phyloP scores from a whole-genome alignment of 2,329 filamentous ascomycete genomes.

The Fusarium tanahbumbuense region DNA sequence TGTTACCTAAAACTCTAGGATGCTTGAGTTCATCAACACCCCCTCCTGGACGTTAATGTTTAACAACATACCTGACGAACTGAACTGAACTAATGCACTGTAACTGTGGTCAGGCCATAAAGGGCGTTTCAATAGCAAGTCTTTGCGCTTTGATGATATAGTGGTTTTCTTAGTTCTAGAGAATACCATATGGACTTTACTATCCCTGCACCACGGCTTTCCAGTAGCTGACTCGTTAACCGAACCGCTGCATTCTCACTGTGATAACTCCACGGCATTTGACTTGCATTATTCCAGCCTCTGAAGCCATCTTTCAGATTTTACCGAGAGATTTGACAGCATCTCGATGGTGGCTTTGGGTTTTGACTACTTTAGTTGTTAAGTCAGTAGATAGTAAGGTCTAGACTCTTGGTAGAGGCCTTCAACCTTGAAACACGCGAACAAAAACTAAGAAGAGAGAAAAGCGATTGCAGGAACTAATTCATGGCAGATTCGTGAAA shows the following conservation, averaged over 20 bases:
- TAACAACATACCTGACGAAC: not conserved
- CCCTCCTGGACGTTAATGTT: not conserved
- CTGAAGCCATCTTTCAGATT: not conserved
- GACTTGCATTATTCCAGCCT: not conserved
- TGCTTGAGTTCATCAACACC: not conserved
- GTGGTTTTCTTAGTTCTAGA: not conserved
- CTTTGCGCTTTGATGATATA: constrained; percentile 6
- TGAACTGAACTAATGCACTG: constrained; percentile 18
- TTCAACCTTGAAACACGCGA: not conserved
- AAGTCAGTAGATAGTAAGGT: not conserved
- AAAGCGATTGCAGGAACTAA: not conserved
- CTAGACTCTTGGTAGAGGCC: not conserved
- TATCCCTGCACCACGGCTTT: not conserved
- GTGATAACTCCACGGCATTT: not conserved
- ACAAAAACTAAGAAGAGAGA: not conserved
- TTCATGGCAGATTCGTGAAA: not conserved
- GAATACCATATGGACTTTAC: not conserved
- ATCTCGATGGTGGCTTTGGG: not conserved
- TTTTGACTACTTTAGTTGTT: not conserved
- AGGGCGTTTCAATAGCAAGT: constrained; percentile 8
- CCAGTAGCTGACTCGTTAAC: not conserved
- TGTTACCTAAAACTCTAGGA: not conserved
- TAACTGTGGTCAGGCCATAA: not conserved
- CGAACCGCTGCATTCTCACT: not conserved
- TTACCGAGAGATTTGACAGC: not conserved